phyloP scores from a whole-genome alignment of 2,329 filamentous ascomycete genomes.

The Pseudocercospora vitis region DNA sequence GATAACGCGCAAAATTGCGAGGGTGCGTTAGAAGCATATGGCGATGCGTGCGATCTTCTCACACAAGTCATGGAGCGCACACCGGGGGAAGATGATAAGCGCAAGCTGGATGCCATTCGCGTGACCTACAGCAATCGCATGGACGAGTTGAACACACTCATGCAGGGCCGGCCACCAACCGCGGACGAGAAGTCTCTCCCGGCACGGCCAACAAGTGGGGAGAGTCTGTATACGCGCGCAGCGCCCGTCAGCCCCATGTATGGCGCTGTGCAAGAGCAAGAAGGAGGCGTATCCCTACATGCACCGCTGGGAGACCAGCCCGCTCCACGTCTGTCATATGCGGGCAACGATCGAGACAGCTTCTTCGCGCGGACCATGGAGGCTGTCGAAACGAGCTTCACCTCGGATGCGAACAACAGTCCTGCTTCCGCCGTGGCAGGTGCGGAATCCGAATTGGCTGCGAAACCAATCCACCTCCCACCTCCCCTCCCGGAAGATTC shows the following conservation, averaged over 20 bases:
- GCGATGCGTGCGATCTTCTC: constrained; percentile 83
- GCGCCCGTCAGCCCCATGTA: constrained; percentile 39
- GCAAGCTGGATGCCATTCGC: constrained; percentile 88
- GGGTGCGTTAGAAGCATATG: constrained; percentile 84
- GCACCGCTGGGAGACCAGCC: constrained; percentile 55
- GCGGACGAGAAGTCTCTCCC: constrained; percentile 72
- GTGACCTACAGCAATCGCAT: constrained; percentile 89
- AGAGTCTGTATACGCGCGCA: constrained; percentile 43
- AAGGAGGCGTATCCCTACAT: constrained; percentile 46
- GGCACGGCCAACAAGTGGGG: constrained; percentile 63
- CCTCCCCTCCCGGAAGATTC: constrained; percentile 36
- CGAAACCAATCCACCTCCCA: constrained; percentile 28
- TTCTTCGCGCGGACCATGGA: constrained; percentile 34
- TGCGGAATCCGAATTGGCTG: not conserved
- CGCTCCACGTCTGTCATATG: constrained; percentile 35
- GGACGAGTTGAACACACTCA: constrained; percentile 75
- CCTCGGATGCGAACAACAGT: constrained; percentile 12
- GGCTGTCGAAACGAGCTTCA: constrained; percentile 29
- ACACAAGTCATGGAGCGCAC: constrained; percentile 86
- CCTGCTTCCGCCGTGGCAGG: constrained; percentile 15
- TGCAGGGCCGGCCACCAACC: constrained; percentile 47
- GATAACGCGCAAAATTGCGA: constrained; percentile 96
- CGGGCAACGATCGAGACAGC: constrained; percentile 31
- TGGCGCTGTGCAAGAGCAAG: constrained; percentile 31
- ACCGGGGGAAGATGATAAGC: constrained; percentile 79